A percentile compares a stretch with the other conserved stretches of the same genome.
Conservation (phyloP, 2,329 filamentous ascomycete genomes). For the Colletotrichum magnum region DNA sequence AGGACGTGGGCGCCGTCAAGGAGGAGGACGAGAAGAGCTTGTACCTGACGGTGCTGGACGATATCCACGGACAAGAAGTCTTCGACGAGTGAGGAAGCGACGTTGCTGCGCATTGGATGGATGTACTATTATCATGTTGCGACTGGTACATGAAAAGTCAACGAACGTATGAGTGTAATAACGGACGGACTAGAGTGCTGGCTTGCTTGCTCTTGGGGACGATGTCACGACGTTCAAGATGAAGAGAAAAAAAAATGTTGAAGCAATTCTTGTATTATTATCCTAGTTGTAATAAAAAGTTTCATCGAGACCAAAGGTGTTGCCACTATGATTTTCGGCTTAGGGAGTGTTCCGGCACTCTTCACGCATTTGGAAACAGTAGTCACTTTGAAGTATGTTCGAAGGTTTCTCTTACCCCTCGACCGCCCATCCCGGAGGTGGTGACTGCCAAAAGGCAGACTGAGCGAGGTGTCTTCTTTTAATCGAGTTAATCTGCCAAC, state of each 20-base stretch:
- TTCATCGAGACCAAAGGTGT: background rate
- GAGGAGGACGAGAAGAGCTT: constrained; percentile 51
- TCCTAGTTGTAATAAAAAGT: background rate
- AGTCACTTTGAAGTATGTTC: constrained; percentile 46
- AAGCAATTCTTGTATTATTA: constrained; percentile 31
- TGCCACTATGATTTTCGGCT: too few species aligned
- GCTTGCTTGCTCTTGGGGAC: constrained; percentile 1
- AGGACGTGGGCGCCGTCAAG: constrained; percentile 60
- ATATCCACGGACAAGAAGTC: constrained; percentile 54
- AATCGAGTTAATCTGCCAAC: constrained; percentile 74
- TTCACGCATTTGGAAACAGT: background rate
- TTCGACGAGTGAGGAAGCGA: constrained; percentile 19
- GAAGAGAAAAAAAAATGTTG: background rate
- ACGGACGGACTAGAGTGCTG: constrained; percentile 5
- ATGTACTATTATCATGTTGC: too few species aligned
- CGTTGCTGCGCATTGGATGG: too few species aligned
- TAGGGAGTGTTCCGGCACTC: too few species aligned
- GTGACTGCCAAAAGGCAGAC: constrained; percentile 46
- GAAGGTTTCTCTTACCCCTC: constrained; percentile 59
- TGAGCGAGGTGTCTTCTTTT: constrained; percentile 55
- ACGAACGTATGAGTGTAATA: background rate
- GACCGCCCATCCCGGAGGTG: constrained; percentile 52
- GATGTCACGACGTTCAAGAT: constrained; percentile 21
- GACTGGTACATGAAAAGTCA: background rate
- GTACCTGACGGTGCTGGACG: constrained; percentile 56